phyloP scores from a whole-genome alignment of 352 stramenopile species.

The Phytophthora capsici region DNA sequence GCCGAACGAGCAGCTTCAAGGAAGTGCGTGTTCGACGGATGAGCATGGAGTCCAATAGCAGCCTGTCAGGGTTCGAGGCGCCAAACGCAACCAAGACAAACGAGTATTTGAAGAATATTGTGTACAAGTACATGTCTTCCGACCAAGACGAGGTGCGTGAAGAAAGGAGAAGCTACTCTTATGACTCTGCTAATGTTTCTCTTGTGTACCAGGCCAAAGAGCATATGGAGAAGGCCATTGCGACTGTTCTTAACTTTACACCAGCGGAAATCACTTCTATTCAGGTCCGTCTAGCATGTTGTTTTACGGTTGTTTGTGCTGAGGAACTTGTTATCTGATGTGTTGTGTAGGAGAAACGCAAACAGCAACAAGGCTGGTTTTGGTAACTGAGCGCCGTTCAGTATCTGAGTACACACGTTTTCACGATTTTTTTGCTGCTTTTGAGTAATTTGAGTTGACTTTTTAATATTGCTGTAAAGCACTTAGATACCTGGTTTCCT shows the following conservation, averaged over 20 bases:
- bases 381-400: constrained; percentile 46
- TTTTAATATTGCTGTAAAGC: constrained; percentile 15
- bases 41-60: constrained; percentile 84
- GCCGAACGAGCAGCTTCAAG: constrained; percentile 53
- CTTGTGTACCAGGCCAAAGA: constrained; percentile 62
- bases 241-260: constrained; percentile 88
- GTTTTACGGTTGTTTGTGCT: neutral
- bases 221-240: constrained; percentile 91
- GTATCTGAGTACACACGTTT: constrained; percentile 16
- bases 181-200: neutral
- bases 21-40: constrained; percentile 60
- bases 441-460: constrained; percentile 9
- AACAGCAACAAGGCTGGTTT: constrained; percentile 73
- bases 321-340: neutral
- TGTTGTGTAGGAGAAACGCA: constrained; percentile 51
- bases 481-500: constrained; percentile 11
- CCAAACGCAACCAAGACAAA: constrained; percentile 83
- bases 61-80: constrained; percentile 81
- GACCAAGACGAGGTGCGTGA: constrained; percentile 72
- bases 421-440: neutral
- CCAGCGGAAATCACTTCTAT: constrained; percentile 65
- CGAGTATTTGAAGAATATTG: constrained; percentile 92
- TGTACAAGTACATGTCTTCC: constrained; percentile 92
- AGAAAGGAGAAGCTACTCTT: neutral
- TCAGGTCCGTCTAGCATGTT: constrained; percentile 37